Evolutionary conservation across 2,329 filamentous ascomycete species (phyloP).

Genomic region (Aspergillus sp.): DNA sequence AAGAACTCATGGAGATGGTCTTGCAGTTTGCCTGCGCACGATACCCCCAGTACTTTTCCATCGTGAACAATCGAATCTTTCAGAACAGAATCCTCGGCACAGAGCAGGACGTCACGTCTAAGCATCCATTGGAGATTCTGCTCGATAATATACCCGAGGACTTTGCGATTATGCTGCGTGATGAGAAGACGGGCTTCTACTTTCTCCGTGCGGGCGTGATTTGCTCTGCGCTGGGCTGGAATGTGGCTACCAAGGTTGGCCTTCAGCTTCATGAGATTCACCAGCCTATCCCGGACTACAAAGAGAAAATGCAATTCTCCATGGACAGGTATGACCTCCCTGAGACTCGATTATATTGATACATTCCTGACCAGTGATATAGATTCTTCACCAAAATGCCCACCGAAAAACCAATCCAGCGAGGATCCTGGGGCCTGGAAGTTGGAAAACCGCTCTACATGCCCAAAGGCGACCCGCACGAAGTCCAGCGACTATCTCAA

Average conservation of each 20-base stretch:
- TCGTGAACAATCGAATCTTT: constrained; percentile 54
- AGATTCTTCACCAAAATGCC: constrained; percentile 81
- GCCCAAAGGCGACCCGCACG: constrained; percentile 63
- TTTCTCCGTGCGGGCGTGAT: constrained; percentile 70
- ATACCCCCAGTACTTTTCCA: constrained; percentile 70
- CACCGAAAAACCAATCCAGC: constrained; percentile 69
- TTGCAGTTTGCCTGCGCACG: constrained; percentile 73
- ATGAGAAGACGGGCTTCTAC: constrained; percentile 68
- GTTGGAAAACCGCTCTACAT: constrained; percentile 70
- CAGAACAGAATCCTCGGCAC: constrained; percentile 65
- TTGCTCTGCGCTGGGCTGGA: constrained; percentile 79
- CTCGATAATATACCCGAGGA: constrained; percentile 79
- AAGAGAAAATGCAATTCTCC: constrained; percentile 80
- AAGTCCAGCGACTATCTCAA: constrained; percentile 56
- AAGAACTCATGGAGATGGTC: constrained; percentile 83
- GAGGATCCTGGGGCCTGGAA: constrained; percentile 80
- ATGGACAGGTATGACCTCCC: constrained; percentile 65
- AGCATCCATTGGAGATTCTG: constrained; percentile 64
- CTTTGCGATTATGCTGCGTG: constrained; percentile 70
- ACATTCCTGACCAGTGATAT: not conserved
- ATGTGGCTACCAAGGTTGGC: constrained; percentile 68
- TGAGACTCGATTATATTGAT: not conserved
- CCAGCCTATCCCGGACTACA: constrained; percentile 71
- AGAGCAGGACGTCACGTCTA: constrained; percentile 55
- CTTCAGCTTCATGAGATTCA: constrained; percentile 68